phyloP scores from a whole-genome alignment of 2,329 filamentous ascomycete species.

The Colletotrichum lini region DNA sequence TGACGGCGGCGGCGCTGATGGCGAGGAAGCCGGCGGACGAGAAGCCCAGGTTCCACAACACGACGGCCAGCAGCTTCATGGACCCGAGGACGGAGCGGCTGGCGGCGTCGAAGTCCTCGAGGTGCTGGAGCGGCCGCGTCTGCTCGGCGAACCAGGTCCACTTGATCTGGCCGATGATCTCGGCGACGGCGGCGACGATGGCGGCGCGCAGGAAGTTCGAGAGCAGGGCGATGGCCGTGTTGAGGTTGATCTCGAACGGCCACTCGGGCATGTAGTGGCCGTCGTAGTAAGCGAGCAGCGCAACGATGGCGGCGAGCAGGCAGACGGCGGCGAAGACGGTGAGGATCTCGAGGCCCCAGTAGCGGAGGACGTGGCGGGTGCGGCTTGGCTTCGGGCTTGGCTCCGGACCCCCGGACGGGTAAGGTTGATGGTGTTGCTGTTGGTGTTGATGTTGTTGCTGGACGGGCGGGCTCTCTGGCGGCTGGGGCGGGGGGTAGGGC shows the following conservation, averaged over 20 bases:
- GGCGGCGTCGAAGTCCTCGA: slow-evolving; percentile 51
- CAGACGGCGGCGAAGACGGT: slow-evolving; percentile 17
- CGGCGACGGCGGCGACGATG: slow-evolving; percentile 48
- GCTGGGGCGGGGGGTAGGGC: not conserved
- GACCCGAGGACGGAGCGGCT: slow-evolving; percentile 49
- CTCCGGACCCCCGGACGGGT: not conserved
- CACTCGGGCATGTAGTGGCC: slow-evolving; percentile 43
- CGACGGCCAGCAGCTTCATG: slow-evolving; percentile 44
- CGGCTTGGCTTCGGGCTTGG: not conserved
- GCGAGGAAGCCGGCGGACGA: slow-evolving; percentile 39
- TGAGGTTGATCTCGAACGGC: slow-evolving; percentile 46
- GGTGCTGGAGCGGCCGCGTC: slow-evolving; percentile 47
- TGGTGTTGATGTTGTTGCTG: not conserved
- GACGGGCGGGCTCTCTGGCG: not conserved
- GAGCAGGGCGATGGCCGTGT: slow-evolving; percentile 44
- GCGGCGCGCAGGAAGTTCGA: slow-evolving; percentile 43
- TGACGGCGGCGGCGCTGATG: slow-evolving; percentile 44
- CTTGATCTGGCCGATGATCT: slow-evolving; percentile 51
- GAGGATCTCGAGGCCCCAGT: slow-evolving; percentile 33
- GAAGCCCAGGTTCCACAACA: slow-evolving; percentile 34
- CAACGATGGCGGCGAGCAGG: slow-evolving; percentile 28
- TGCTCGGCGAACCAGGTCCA: slow-evolving; percentile 51
- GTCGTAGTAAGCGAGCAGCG: slow-evolving; percentile 30
- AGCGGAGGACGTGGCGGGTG: slow-evolving; percentile 22
- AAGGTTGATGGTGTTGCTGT: too few relatives aligned